These are phyloP conservation scores for Bretschneidera sinensis DNA, from an alignment of 345 rosid genomes.

Conservation along the genomic window DNA sequence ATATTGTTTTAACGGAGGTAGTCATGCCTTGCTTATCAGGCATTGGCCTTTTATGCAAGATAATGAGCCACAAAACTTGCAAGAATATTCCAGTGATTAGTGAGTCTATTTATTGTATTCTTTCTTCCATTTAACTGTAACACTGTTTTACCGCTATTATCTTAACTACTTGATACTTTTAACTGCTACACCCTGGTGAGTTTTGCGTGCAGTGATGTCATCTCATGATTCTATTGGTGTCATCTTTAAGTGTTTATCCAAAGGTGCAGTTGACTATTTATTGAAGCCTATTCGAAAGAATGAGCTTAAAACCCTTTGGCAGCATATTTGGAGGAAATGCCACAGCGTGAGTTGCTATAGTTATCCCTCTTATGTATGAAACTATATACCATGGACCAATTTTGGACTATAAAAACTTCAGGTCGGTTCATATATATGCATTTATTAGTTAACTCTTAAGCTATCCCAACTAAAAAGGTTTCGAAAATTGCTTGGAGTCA, in stretches of 20 bases:
- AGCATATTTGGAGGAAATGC: slow-evolving; percentile 60
- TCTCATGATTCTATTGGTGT: slow-evolving; percentile 47
- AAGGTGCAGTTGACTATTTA: slow-evolving; percentile 55
- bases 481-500: too few relatives aligned
- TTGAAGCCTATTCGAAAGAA: slow-evolving; percentile 60
- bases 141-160: too few relatives aligned
- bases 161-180: slow-evolving; percentile 18
- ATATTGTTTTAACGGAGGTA: slow-evolving; percentile 58
- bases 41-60: slow-evolving; percentile 50
- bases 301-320: slow-evolving; percentile 58
- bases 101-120: slow-evolving; percentile 29
- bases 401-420: not conserved
- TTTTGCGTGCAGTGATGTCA: slow-evolving; percentile 59
- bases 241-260: slow-evolving; percentile 55
- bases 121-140: not conserved
- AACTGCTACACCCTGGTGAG: slow-evolving; percentile 22
- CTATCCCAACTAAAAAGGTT: too few relatives aligned
- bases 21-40: slow-evolving; percentile 51
- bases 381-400: too few relatives aligned
- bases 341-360: slow-evolving; percentile 41
- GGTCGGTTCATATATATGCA: not conserved
- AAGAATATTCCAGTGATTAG: slow-evolving; percentile 54
- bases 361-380: too few relatives aligned
- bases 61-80: slow-evolving; percentile 52
- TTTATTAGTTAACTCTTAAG: too few relatives aligned